Evolutionary conservation across 148 eudicot species (phyloP), one percentile per base, ranked within the genome.

Genomic region (Diospyros kaki): DNA sequence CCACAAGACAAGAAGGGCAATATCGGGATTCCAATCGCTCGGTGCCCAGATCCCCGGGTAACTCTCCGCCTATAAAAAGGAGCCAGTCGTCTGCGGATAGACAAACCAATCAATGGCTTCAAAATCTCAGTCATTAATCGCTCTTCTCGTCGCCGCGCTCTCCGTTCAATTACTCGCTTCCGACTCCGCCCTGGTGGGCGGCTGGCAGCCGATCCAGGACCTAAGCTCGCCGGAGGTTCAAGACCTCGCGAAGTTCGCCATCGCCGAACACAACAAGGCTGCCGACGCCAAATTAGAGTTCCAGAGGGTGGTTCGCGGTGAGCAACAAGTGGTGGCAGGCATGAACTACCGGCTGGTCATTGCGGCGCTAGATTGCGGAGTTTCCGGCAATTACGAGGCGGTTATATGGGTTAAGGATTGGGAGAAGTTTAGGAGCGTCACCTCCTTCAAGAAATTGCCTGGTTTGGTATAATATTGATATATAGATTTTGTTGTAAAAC

Each of bases 251-350:
- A 28, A 38, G 42, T 86, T 76, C 40, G 86, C 88, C 0, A 71
- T 86, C 8, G 42, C 68, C 43, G 73, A 78, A 13, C 78, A 86
- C 71, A 86, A 86, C 59, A 81, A 74, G 56, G 65, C 58, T 55
- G 41, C 50, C 41, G 58, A 71, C 1, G 13, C 46, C 40, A 54
- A 28, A 46, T 54, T 86, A 9, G 59, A 60, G 56, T 74, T 76
- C 3, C 12, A 59, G 38, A 66, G 66, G 9, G 66, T 85, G 28
- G 15, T 73, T 28, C 5, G 51, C 60, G 88, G 82, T 8, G 64
- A 43, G 66, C 50, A 73, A 45, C 74, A 75, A 63, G 66, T 66
- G 1, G 83, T 77, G 0, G 14, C 76, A 9, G 79, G 88, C 1
- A 73, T 3, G 13, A 72, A 85, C 42, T 85, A 78, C 77, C 75